phyloP scores from a whole-genome alignment of 139 green algal species.

The Tetraselmis chui region DNA sequence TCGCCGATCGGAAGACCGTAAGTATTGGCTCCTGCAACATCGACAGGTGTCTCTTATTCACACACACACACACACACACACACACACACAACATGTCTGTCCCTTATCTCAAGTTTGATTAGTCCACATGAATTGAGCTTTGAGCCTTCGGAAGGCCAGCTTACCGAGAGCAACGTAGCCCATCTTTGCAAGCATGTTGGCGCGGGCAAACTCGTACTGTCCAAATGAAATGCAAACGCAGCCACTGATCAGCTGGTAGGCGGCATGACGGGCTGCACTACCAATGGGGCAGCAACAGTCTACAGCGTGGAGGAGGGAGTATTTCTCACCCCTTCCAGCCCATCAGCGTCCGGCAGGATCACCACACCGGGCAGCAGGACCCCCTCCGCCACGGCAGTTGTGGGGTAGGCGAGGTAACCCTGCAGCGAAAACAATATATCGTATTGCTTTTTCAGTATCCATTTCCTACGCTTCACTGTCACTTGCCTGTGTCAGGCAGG shows the following conservation, averaged over 20 bases:
- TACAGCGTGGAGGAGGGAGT: neutral
- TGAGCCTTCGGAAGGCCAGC: too few relatives aligned
- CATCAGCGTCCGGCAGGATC: neutral
- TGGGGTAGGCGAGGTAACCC: neutral
- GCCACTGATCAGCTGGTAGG: too few relatives aligned
- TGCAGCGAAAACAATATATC: too few relatives aligned
- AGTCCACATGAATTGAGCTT: too few relatives aligned
- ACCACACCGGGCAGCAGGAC: neutral
- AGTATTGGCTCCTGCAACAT: neutral
- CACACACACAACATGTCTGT: too few relatives aligned
- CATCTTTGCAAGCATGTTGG: neutral
- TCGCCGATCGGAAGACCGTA: neutral
- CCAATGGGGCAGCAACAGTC: neutral
- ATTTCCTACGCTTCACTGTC: too few relatives aligned
- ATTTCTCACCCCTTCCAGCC: neutral
- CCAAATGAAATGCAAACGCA: neutral
- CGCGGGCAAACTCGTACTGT: neutral
- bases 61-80: too few relatives aligned
- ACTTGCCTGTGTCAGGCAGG: too few relatives aligned
- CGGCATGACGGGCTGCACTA: too few relatives aligned
- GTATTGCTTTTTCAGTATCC: too few relatives aligned
- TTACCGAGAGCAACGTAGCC: neutral
- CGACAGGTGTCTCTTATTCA: too few relatives aligned
- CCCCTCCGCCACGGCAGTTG: neutral
- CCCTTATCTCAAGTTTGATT: too few relatives aligned